Evolutionary conservation across 179 eudicot genomes (phyloP), one percentile per base, ranked within the genome.

Genomic region (Camellia oleifera): DNA sequence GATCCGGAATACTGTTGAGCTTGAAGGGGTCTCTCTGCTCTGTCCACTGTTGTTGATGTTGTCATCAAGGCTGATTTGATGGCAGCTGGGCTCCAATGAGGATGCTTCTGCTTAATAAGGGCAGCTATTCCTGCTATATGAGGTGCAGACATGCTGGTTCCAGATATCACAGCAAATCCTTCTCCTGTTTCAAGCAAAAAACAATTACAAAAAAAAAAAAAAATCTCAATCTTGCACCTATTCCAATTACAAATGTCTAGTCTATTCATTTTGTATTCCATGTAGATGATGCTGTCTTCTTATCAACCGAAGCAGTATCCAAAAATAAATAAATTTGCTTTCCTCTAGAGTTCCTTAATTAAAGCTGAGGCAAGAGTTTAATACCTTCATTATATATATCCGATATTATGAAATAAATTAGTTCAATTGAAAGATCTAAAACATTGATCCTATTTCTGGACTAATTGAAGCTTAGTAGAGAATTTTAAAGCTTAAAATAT

Each of bases 121-220:
- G 98, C 97, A 60, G 98, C 98, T 83, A 94, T 94, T 62, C 98
- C 98, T 7, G 98, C 89, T 74, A 94, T 92, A 85, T 94, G 98
- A 45, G 98, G 98, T 42, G 98, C 98, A 76, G 98, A 97, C 98
- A 94, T 94, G 91, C 98, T 94, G 17, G 98, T 94, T 72, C 98
- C 98, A 60, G 98, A 94, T 78, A 94, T 88, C 97, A 94, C 85
- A 17, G 98, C 98, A 82, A 94, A 94, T 64, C 88, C 92, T 88
- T 92, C 98, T 70, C 98, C 98, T 94, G 92, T 20, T 81, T 60
- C 78, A 77, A 80, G 45, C 69, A 61, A 46, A 62, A 53, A 45
- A 14, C 2, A 17, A 15, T 26, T 46, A 48, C n/a, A 42, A 2
- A 10, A 58, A 74, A 58, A 17, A 74, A 8, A 74, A 5, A 23